Base-by-base conservation (phyloP, 192 early-diverging fungal genomes). In the Lobosporangium transversale region DNA sequence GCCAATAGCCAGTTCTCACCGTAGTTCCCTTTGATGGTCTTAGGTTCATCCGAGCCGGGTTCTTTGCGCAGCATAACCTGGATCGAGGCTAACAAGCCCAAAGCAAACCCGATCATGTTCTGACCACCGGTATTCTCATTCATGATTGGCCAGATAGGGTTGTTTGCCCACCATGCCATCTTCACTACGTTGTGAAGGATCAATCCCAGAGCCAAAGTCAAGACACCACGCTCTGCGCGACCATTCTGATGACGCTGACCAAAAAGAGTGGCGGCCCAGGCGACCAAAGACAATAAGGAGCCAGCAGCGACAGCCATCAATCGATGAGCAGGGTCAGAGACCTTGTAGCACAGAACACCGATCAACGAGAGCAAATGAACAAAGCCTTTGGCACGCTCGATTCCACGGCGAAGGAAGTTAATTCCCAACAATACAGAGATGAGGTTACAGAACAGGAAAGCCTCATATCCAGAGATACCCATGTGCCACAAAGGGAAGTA, bases 401-500 rank as follows among this genome's bases (percentile, higher is more conserved):
- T 71, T 1, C 82, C 37, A 17, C 82, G 78, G 21, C 90, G 85
- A 32, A 92, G 59, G 9, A 73, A 67, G 4, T 67, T 71, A 27
- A 91, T 80, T 35, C 87, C 89, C 15, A 92, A 81, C 18, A 92
- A 51, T 20, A 83, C 69, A 1, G 90, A 87, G 10, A 84, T 67
- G 14, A 85, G 51, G 35, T 88, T 90, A 18, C 87, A 81, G 17
- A 94, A 83, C 64, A 94, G 76, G 31, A 87, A 88, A 7, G 86
- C 88, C 66, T 94, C 92, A 64, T 87, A 92, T 53, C 92, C 92
- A 15, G 91, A 92, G 67, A 94, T 85, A 4, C 92, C 92, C 92
- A 94, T 94, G 76, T 92, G 85, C 89, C 91, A 94, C 32, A 94
- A 79, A 23, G 92, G 92, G 67, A 94, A 94, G 70, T 94, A 94